Conservation (phyloP, 179 eudicot species). For the Beta macrorhiza region DNA sequence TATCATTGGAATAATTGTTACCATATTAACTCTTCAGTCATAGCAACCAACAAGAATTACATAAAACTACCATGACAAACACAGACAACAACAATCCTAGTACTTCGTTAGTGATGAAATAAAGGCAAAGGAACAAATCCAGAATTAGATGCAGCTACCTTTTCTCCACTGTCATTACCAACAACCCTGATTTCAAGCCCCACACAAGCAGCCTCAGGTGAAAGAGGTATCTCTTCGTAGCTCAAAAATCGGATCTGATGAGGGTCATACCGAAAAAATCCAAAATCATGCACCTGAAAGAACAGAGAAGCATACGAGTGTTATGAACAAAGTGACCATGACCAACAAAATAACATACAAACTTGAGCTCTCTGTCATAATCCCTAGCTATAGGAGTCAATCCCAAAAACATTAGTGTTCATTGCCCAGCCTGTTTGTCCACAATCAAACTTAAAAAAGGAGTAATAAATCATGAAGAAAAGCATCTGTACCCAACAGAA, state of each 20-base stretch:
- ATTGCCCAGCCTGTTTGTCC: background rate
- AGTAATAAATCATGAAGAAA: background rate
- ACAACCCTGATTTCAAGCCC: conserved; percentile 98
- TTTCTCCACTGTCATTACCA: conserved; percentile 98
- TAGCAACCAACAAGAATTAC: background rate
- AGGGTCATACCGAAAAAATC: conserved; percentile 94
- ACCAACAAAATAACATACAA: background rate
- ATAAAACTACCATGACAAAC: background rate
- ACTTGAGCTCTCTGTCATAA: background rate
- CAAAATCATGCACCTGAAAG: conserved; percentile 95
- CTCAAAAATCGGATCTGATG: conserved; percentile 73
- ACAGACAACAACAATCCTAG: conserved; percentile 7
- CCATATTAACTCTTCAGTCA: background rate
- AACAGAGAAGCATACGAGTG: conserved; percentile 15
- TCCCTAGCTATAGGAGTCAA: conserved; percentile 6
- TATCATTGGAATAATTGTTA: background rate
- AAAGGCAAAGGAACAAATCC: background rate
- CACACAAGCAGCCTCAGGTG: conserved; percentile 98
- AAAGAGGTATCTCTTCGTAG: conserved; percentile 98
- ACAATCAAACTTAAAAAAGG: background rate
- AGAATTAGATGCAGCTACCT: conserved; percentile 44
- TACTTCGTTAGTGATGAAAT: background rate
- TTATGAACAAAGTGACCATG: conserved; percentile 7
- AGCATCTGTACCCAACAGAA: background rate
- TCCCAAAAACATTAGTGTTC: background rate